Base-by-base conservation (phyloP, 164 flowering plant species). In the Saururus chinensis region DNA sequence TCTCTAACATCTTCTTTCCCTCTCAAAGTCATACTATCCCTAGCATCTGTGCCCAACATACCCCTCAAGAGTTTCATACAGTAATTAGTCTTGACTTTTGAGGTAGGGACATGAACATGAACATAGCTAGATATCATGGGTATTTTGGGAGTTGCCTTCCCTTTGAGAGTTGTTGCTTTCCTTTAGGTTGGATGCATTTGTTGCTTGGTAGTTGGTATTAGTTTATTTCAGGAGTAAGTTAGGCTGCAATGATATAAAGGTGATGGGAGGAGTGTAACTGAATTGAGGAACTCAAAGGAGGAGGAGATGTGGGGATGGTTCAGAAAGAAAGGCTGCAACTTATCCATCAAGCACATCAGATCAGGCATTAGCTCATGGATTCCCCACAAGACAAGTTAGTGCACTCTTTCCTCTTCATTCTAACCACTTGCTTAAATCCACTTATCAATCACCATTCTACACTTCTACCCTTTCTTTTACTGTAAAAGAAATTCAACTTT, bases 241-340 rank as follows among this genome's bases (percentile, higher is more conserved):
- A 30, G 45, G 62, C 21, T 19, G 53, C 26, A 25, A 48, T 12
- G 21, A 61, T 21, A 17, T 23, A 61, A 61, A 22, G 64, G 56
- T 12, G 26, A 24, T 10, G 1, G 0, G n/a, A 19, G 19, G 22
- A 19, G 56, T 25, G 14, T 5, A 19, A 25, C 25, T 49, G 56
- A 55, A 51, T 30, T 30, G 37, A 48, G 35, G 21, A 61, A 57
- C 25, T 9, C 26, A 57, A 52, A 35, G 25, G 26, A 40, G 30
- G 53, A 30, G 64, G 57, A 53, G 56, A 62, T 52, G 56, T 30
- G 49, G 49, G 52, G 45, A 25, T 62, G 64, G 64, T 62, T 56
- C 57, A 52, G 53, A 57, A 62, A 62, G 57, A 53, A 62, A 57
- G 19, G 22, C n/a, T 30, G 52, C 19, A 22, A 26, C 64, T 37